Percentiles rank a stretch among this genome's conserved stretches.
Conservation (phyloP, 805 yeast genomes). For the Candida pseudoglaebosa region DNA sequence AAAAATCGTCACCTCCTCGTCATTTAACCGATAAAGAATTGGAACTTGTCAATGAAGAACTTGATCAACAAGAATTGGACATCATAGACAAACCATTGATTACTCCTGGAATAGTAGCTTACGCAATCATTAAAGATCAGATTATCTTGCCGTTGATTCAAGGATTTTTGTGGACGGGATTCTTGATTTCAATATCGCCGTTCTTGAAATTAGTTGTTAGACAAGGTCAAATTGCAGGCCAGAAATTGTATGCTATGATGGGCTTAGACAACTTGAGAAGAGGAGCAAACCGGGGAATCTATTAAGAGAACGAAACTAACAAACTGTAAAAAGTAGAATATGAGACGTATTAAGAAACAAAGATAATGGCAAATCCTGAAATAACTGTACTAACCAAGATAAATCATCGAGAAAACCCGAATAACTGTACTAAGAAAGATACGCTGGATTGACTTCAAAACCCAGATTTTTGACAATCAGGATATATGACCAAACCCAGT, state of each 20-base stretch:
- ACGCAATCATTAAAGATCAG: constrained; percentile 50
- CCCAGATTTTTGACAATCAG: too few relatives aligned
- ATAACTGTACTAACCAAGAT: too few relatives aligned
- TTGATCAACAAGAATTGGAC: constrained; percentile 10
- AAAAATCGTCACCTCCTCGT: background rate
- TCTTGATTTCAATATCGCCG: constrained; percentile 37
- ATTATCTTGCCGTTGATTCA: constrained; percentile 52
- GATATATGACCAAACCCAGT: too few relatives aligned
- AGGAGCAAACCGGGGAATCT: background rate
- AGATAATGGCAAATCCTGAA: too few relatives aligned
- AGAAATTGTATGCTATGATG: constrained; percentile 17
- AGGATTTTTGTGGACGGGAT: constrained; percentile 45
- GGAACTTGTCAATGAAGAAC: constrained; percentile 12
- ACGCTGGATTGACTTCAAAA: too few relatives aligned
- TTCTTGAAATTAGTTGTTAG: constrained; percentile 20
- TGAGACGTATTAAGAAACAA: too few relatives aligned
- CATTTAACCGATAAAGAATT: constrained; percentile 18
- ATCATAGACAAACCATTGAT: constrained; percentile 23
- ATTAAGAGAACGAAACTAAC: background rate
- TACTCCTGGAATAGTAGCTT: constrained; percentile 42
- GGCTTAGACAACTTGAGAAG: constrained; percentile 15
- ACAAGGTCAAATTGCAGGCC: constrained; percentile 27
- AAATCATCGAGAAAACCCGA: too few relatives aligned
- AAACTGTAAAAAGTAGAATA: too few relatives aligned
- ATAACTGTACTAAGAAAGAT: too few relatives aligned